Evolutionary conservation across 176 grass and related monocot genomes (phyloP), one percentile per base, ranked within the genome.

Genomic region (Dendrocalamus sinicus): DNA sequence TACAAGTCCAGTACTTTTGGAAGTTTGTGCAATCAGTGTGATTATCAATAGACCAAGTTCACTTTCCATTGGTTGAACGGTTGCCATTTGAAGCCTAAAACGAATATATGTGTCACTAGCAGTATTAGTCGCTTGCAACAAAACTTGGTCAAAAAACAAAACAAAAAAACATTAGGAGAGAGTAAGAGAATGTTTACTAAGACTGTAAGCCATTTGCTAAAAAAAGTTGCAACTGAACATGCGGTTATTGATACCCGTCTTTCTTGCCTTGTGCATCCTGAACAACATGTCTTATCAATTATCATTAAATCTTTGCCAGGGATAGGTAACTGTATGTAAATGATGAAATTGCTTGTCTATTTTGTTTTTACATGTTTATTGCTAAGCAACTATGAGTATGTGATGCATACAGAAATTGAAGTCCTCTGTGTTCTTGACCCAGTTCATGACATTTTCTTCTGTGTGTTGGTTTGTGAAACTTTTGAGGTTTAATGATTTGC

Each of bases 301-400:
- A 30, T 78, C 41, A 10, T 63, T 46, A 26, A 64, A 45, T 62
- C 15, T 79, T 80, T 80, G 63, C 77, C 77, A 64, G 40, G 14
- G 24, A 17, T 65, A 44, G 26, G 26, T 48, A 17, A 22, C 66
- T 39, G 23, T 32, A 71, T 46, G 9, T 5, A 72, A 72, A 32
- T 65, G 53, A 72, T 47, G 53, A 46, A 72, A 65, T 23, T 32
- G 12, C 19, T 30, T 40, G 32, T 69, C 51, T 40, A 40, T 69
- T 40, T 67, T 80, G 60, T 83, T 62, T 43, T 63, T 74, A 24
- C 59, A 82, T 71, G 53, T 84, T 75, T 22, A 50, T 39, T 73
- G 7, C 26, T 71, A 71, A 44, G 54, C 2, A 82, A 59, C 51
- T 47, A 15, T 3, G 17, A 35, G 66, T 52, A 2, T 47, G 45